These are phyloP conservation scores for Athelia sp. DNA, from an alignment of 1,284 basidiomycete genomes.

Conservation along the genomic window DNA sequence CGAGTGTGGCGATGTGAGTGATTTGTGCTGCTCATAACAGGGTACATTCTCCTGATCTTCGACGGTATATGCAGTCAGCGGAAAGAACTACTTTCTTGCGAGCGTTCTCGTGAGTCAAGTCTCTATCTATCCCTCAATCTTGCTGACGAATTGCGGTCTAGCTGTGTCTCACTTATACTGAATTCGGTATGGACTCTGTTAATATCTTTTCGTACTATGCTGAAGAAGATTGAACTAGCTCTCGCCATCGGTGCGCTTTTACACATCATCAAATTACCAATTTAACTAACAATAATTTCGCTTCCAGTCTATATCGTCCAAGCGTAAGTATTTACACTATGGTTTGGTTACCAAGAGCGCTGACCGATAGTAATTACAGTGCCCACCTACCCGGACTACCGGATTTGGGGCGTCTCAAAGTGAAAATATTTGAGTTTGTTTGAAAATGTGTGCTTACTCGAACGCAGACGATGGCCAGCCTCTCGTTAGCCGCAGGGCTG, in stretches of 20 bases:
- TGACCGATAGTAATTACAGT: too few relatives aligned
- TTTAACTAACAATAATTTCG: neutral
- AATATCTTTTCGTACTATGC: neutral
- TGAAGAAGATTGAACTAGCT: neutral
- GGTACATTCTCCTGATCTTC: neutral
- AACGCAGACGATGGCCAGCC: slow-evolving; percentile 5
- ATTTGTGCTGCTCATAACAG: neutral
- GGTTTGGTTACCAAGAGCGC: neutral
- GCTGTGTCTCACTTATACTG: neutral
- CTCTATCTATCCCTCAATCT: neutral
- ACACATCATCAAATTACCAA: too few relatives aligned
- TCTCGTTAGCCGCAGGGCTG: slow-evolving; percentile 8
- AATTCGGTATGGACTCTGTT: slow-evolving; percentile 6
- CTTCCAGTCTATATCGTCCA: neutral
- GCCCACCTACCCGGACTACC: too few relatives aligned
- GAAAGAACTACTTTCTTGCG: slow-evolving; percentile 6
- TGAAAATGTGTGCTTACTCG: neutral
- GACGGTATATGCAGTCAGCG: slow-evolving; percentile 7
- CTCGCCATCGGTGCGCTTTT: neutral
- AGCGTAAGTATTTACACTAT: neutral
- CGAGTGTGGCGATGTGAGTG: slow-evolving; percentile 11
- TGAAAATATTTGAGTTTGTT: slow-evolving; percentile 1
- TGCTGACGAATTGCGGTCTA: neutral
- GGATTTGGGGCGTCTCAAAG: neutral
- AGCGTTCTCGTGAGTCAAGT: slow-evolving; percentile 8